A percentile compares a stretch with the other conserved stretches of the same genome.
These are phyloP conservation scores for Ilyonectria destructans DNA, from an alignment of 2,329 filamentous ascomycete species.

Conservation along the genomic window DNA sequence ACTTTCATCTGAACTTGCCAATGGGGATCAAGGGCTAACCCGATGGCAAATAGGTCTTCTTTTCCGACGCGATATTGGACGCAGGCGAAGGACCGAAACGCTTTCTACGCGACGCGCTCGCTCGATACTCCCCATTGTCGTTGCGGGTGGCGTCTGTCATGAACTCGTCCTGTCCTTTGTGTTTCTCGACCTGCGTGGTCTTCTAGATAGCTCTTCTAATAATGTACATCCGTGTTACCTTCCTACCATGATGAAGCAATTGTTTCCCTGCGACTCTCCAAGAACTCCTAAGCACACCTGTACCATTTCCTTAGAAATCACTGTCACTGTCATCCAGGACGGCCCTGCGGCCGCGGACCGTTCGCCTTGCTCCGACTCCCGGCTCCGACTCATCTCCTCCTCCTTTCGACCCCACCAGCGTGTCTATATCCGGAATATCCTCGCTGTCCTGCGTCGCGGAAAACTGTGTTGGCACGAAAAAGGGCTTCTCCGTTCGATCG, in stretches of 20 bases:
- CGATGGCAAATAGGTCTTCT: constrained; percentile 30
- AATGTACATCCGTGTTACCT: constrained; percentile 26
- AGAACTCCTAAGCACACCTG: constrained; percentile 18
- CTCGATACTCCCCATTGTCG: constrained; percentile 17
- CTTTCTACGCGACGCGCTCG: not conserved
- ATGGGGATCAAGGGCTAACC: constrained; percentile 37
- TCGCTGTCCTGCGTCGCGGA: constrained; percentile 61
- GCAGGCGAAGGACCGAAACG: too few relatives aligned
- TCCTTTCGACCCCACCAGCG: constrained; percentile 42
- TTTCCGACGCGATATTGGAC: not conserved
- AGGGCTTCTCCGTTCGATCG: constrained; percentile 48
- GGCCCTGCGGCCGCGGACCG: constrained; percentile 47
- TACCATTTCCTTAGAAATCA: constrained; percentile 38
- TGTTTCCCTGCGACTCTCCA: not conserved
- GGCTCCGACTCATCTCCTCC: constrained; percentile 39
- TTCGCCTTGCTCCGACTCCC: constrained; percentile 37
- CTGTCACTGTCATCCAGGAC: constrained; percentile 54
- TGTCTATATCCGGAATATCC: constrained; percentile 56
- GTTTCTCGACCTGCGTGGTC: not conserved
- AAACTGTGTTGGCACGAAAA: constrained; percentile 59
- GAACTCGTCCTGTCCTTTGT: not conserved
- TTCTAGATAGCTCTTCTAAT: constrained; percentile 37
- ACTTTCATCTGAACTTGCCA: constrained; percentile 21
- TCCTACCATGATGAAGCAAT: constrained; percentile 1
- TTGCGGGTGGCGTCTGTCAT: constrained; percentile 8